Evolutionary conservation across 306 rosid genomes (phyloP).

Genomic region (Rosa rugosa): DNA sequence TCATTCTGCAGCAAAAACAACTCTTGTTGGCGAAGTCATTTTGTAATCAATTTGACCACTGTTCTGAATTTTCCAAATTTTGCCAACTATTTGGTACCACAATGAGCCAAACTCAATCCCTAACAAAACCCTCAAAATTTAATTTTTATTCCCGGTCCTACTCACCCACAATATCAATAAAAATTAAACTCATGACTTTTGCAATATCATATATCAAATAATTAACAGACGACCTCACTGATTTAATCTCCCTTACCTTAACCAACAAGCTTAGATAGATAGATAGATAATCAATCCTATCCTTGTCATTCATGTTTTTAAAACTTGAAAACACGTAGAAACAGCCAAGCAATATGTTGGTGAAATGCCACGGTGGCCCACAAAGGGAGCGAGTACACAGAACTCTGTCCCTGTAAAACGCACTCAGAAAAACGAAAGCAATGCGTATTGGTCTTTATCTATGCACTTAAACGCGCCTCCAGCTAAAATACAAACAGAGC

Average conservation of each 20-base stretch:
- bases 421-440: background rate
- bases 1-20: background rate
- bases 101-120: background rate
- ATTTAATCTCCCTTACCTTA: background rate
- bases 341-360: background rate
- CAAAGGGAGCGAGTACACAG: background rate
- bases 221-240: background rate
- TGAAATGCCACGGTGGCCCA: background rate
- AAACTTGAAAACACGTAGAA: background rate
- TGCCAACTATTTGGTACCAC: background rate
- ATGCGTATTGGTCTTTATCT: background rate
- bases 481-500: background rate
- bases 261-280: background rate
- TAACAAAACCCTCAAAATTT: background rate
- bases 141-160: no score
- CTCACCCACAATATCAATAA: background rate
- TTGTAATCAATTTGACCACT: background rate
- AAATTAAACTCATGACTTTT: background rate
- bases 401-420: background rate
- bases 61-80: background rate
- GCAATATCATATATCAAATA: no score
- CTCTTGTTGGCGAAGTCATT: background rate
- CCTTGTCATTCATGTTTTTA: background rate
- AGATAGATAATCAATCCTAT: background rate
- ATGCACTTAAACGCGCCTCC: background rate